A percentile compares a stretch with the other conserved stretches of the same genome.
Conservation (phyloP, 2,329 filamentous ascomycete species). For the Arthrobotrys conoides region DNA sequence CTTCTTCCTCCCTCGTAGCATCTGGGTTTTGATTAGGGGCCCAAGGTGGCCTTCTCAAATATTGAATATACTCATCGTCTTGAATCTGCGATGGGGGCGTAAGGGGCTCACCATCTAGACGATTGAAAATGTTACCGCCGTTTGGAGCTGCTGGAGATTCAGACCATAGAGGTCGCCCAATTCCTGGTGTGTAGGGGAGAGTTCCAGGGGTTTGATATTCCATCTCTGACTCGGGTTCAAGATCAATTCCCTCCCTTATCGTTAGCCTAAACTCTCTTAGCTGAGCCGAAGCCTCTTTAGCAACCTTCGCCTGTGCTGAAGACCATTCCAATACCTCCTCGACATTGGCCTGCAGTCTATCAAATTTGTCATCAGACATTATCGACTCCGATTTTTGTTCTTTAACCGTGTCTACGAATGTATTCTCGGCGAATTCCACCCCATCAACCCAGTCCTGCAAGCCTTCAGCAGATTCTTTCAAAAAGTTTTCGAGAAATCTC, state of each 20-base stretch:
- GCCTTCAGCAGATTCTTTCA: neutral
- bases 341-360: neutral
- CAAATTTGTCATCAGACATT: neutral
- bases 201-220: neutral
- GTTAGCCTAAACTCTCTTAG: constrained; percentile 20
- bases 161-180: neutral
- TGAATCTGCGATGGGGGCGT: neutral
- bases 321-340: neutral
- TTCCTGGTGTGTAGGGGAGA: constrained; percentile 10
- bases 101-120: neutral
- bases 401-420: neutral
- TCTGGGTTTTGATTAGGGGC: neutral
- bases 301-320: neutral
- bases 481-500: constrained; percentile 2
- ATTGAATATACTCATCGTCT: neutral
- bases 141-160: neutral
- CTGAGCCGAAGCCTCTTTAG: neutral
- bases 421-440: neutral
- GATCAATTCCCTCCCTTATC: neutral
- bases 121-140: neutral
- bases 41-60: neutral
- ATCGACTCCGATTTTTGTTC: neutral
- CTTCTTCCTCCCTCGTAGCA: neutral
- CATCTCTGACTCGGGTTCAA: neutral
- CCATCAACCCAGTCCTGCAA: neutral